Conservation (phyloP, 331 rosid species). For the Malus hybrid region DNA sequence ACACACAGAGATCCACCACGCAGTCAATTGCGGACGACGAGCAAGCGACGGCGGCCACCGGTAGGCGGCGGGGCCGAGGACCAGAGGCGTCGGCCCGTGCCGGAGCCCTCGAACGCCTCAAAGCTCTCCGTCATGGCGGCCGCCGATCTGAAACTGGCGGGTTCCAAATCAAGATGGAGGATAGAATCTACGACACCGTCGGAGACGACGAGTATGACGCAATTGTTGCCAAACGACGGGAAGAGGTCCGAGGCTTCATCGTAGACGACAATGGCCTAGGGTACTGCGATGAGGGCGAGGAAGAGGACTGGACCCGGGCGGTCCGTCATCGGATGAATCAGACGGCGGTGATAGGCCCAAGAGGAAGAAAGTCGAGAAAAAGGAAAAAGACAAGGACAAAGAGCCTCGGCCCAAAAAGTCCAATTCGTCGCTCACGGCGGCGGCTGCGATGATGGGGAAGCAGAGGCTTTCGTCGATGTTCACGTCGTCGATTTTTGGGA, state of each 20-base stretch:
- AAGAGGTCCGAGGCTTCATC: constrained; percentile 55
- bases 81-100: constrained; percentile 47
- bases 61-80: constrained; percentile 57
- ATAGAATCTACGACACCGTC: constrained; percentile 62
- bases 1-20: not conserved
- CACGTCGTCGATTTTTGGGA: constrained; percentile 66
- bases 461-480: constrained; percentile 82
- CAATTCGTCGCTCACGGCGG: constrained; percentile 70
- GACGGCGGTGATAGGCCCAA: constrained; percentile 61
- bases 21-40: constrained; percentile 65
- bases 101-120: constrained; percentile 67
- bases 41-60: constrained; percentile 16
- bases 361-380: constrained; percentile 54
- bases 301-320: constrained; percentile 92
- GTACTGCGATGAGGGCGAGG: constrained; percentile 84
- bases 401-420: constrained; percentile 46
- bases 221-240: constrained; percentile 76
- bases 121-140: constrained; percentile 49
- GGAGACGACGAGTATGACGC: constrained; percentile 79
- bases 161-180: constrained; percentile 64
- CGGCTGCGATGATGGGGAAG: constrained; percentile 81
- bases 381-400: constrained; percentile 7
- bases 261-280: constrained; percentile 87
- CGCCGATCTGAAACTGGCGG: constrained; percentile 52
- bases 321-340: constrained; percentile 58